These are phyloP conservation scores for Leishmania tarentolae DNA, from an alignment of 208 protist genomes.

Conservation along the genomic window DNA sequence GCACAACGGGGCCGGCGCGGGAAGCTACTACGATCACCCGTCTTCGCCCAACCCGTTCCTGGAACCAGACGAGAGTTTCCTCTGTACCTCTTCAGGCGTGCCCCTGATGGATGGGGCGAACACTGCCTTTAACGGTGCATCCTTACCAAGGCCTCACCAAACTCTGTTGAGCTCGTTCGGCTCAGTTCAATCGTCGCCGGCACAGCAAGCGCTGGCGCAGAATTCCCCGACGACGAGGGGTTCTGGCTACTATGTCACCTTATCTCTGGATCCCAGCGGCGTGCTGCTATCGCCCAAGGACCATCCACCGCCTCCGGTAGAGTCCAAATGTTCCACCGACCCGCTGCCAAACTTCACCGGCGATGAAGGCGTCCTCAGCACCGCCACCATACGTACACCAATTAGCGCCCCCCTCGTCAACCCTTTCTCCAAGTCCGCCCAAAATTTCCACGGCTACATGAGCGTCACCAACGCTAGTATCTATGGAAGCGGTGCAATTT, in stretches of 20 bases:
- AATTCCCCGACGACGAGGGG: background rate
- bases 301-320: background rate
- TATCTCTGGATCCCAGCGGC: conserved; percentile 12
- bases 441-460: background rate
- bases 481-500: background rate
- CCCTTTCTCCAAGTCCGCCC: conserved; percentile 29
- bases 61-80: background rate
- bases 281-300: background rate
- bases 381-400: conserved; percentile 7
- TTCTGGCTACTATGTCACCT: conserved; percentile 4
- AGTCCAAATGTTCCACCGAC: background rate
- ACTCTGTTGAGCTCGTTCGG: background rate
- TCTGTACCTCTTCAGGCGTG: background rate
- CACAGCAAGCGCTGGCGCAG: background rate
- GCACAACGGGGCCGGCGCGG: background rate
- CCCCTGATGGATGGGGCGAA: background rate
- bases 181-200: background rate
- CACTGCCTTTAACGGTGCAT: background rate
- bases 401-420: conserved; percentile 20
- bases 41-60: conserved; percentile 23
- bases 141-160: background rate
- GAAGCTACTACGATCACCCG: background rate
- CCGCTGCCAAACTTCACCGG: background rate
- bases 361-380: conserved; percentile 7
- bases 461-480: background rate